Evolutionary conservation across 2,329 filamentous ascomycete species (phyloP).

Genomic region (Calonectria pseudoturangicola): DNA sequence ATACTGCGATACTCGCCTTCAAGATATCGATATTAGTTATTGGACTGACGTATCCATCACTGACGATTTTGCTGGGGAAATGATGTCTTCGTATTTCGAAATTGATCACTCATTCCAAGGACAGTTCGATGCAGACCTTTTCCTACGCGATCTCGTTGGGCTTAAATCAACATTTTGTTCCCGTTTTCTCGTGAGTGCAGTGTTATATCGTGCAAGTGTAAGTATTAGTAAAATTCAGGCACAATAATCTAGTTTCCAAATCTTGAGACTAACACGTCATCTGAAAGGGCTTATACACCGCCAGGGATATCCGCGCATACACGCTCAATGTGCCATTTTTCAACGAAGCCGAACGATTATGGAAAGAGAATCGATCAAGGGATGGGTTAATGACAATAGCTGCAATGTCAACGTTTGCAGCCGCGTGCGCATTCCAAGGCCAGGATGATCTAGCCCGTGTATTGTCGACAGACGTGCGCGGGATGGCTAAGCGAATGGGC

Average conservation of each 20-base stretch:
- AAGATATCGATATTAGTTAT: not conserved
- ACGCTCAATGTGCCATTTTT: not conserved
- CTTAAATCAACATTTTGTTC: not conserved
- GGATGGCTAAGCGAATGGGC: not conserved
- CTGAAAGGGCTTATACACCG: not conserved
- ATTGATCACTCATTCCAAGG: not conserved
- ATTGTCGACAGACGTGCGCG: not conserved
- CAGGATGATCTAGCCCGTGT: not conserved
- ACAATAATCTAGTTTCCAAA: not conserved
- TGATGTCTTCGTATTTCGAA: constrained; percentile 2
- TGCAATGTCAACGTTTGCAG: not conserved
- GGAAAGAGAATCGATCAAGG: not conserved
- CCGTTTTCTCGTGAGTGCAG: not conserved
- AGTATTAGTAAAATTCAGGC: not conserved
- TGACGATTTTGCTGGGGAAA: not conserved
- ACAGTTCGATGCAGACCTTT: not conserved
- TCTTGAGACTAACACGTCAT: not conserved
- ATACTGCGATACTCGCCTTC: not conserved
- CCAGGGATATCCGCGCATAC: not conserved
- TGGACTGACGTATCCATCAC: not conserved
- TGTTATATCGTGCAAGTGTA: not conserved
- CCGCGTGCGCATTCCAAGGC: not conserved
- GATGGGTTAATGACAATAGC: not conserved
- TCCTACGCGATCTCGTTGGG: not conserved
- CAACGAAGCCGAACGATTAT: not conserved